phyloP scores from a whole-genome alignment of 129 eudicot genomes.

The Pulicaria dysenterica region DNA sequence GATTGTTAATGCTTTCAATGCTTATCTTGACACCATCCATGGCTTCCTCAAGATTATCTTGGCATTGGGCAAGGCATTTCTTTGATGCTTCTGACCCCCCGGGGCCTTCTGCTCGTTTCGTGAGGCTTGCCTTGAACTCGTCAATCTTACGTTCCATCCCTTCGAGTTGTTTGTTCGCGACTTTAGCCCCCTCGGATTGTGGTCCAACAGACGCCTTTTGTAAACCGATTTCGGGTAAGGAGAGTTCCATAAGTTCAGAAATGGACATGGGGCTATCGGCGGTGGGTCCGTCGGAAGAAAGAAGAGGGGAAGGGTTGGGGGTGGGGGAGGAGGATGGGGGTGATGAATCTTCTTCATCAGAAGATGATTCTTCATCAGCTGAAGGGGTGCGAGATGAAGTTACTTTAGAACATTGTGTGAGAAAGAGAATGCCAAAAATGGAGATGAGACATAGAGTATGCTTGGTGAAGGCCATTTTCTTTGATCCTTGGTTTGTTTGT shows the following conservation, averaged over 20 bases:
- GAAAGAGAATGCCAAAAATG: constrained; percentile 11
- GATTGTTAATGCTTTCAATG: constrained; percentile 24
- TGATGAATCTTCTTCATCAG: constrained; percentile 2
- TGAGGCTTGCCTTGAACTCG: neutral
- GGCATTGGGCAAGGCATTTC: constrained; percentile 19
- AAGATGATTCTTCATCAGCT: neutral
- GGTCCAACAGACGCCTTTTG: neutral
- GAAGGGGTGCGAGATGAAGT: constrained; percentile 10
- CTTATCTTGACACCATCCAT: constrained; percentile 14
- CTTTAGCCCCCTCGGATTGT: neutral
- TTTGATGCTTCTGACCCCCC: neutral
- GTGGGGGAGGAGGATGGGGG: neutral
- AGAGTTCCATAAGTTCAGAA: constrained; percentile 21
- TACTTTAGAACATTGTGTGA: constrained; percentile 1
- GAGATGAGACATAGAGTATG: constrained; percentile 13
- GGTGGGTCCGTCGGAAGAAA: neutral
- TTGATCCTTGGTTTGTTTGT: neutral
- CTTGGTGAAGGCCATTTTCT: constrained; percentile 24
- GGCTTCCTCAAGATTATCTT: constrained; percentile 19
- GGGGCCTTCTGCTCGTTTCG: neutral
- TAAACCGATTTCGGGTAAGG: constrained; percentile 14
- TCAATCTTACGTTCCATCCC: constrained; percentile 10
- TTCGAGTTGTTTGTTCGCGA: constrained; percentile 15
- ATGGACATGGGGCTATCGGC: constrained; percentile 22
- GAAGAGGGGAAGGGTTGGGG: neutral